phyloP scores from a whole-genome alignment of 1,284 basidiomycete genomes.

The Cryptococcus sp. region DNA sequence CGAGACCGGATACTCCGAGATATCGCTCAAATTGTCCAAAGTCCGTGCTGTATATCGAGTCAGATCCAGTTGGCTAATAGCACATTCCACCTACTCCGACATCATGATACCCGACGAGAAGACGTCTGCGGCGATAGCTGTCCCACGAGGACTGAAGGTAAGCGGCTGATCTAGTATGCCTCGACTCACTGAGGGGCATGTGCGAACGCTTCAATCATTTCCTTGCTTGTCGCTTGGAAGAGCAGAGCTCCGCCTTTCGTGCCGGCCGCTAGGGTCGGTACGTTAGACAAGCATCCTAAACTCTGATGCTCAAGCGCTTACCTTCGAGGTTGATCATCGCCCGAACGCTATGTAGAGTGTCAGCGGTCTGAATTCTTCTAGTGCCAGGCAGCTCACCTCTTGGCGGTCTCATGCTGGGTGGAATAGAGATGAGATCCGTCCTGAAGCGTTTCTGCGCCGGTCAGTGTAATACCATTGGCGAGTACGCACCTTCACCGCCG shows the following conservation, averaged over 20 bases:
- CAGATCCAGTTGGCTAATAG: too few species aligned
- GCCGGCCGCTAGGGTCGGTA: conserved; percentile 68
- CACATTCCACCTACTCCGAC: conserved; percentile 67
- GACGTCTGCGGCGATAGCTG: conserved; percentile 88
- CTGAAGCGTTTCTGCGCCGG: conserved; percentile 63
- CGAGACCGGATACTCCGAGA: conserved; percentile 79
- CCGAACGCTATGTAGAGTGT: conserved; percentile 62
- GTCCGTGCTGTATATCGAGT: conserved; percentile 66
- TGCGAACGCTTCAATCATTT: conserved; percentile 91
- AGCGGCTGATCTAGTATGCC: conserved; percentile 1
- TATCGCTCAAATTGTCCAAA: conserved; percentile 94
- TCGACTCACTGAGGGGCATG: conserved; percentile 68
- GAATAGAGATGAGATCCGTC: conserved; percentile 92
- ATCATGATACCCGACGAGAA: conserved; percentile 90
- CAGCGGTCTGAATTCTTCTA: background rate
- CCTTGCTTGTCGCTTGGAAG: conserved; percentile 92
- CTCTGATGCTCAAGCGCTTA: conserved; percentile 32
- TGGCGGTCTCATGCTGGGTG: conserved; percentile 75
- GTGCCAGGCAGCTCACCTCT: conserved; percentile 60
- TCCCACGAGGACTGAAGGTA: conserved; percentile 75
- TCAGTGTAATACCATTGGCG: background rate
- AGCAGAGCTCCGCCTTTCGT: conserved; percentile 84
- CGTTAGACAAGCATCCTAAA: background rate
- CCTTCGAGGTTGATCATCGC: conserved; percentile 92
- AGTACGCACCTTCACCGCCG: conserved; percentile 67